Conservation (phyloP, 768 basidiomycete genomes). For the Lentinula sp. region DNA sequence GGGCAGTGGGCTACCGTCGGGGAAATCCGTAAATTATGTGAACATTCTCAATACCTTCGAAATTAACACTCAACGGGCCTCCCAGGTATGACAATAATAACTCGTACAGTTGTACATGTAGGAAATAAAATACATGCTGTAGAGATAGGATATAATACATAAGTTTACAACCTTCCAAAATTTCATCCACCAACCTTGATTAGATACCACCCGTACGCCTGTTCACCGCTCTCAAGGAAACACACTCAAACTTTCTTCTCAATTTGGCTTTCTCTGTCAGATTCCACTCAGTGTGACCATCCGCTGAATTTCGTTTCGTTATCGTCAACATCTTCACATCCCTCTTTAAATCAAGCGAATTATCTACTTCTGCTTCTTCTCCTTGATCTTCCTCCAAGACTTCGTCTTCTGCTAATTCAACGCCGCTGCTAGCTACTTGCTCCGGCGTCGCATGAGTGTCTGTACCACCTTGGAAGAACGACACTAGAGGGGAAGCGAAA, state of each 20-base stretch:
- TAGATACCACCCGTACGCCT: slow-evolving; percentile 10
- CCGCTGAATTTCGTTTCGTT: slow-evolving; percentile 16
- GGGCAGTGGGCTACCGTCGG: no score
- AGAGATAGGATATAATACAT: neutral
- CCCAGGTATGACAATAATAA: no score
- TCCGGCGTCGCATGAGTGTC: slow-evolving; percentile 50
- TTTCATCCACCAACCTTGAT: no score
- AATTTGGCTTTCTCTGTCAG: slow-evolving; percentile 21
- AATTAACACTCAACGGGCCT: no score
- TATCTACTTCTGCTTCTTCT: slow-evolving; percentile 76
- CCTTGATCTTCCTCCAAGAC: slow-evolving; percentile 72
- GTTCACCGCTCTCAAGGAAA: slow-evolving; percentile 29
- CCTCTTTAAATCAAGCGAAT: slow-evolving; percentile 53
- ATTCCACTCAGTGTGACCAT: slow-evolving; percentile 25
- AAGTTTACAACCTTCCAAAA: no score
- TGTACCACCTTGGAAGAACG: slow-evolving; percentile 33
- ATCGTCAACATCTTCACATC: slow-evolving; percentile 50
- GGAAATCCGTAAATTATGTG: no score
- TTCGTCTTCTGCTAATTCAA: slow-evolving; percentile 75
- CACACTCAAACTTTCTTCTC: slow-evolving; percentile 44
- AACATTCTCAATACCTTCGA: no score
- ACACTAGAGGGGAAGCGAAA: slow-evolving; percentile 51
- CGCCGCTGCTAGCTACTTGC: slow-evolving; percentile 58
- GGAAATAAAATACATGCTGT: no score
- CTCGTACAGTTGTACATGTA: no score